Conservation (phyloP, 345 rosid genomes). For the Boechera stricta region DNA sequence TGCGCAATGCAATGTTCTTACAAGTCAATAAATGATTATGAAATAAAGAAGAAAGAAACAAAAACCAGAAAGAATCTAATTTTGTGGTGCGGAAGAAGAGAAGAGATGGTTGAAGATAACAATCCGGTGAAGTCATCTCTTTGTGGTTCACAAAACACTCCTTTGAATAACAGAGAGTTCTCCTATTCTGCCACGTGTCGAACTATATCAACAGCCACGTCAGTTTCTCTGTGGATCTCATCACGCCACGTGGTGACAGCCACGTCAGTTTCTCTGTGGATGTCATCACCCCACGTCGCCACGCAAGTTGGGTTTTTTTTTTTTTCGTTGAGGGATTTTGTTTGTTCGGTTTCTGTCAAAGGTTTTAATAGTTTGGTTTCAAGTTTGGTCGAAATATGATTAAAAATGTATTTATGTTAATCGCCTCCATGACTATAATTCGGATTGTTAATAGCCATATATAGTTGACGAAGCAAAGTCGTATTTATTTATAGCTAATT, state of each 20-base stretch:
- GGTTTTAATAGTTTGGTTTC: too few species aligned
- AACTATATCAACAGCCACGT: background rate
- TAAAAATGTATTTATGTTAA: constrained; percentile 26
- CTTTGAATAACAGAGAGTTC: constrained; percentile 7
- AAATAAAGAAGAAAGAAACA: background rate
- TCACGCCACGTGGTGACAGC: constrained; percentile 13
- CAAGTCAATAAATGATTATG: background rate
- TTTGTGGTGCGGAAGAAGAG: constrained; percentile 38
- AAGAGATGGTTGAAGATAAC: constrained; percentile 27
- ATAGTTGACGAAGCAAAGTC: constrained; percentile 29
- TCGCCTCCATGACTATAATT: constrained; percentile 35
- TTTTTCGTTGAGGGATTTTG: background rate
- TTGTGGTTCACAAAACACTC: constrained; percentile 38
- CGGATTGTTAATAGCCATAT: background rate
- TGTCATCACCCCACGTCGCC: constrained; percentile 18
- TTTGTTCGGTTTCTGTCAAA: background rate
- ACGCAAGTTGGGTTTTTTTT: background rate
- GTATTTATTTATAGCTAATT: background rate
- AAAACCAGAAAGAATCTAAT: background rate
- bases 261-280: constrained; percentile 27
- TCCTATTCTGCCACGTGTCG: constrained; percentile 9
- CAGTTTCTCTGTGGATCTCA: constrained; percentile 4
- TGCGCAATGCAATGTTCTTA: background rate
- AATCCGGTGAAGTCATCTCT: constrained; percentile 17
- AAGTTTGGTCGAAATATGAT: too few species aligned